phyloP scores from a whole-genome alignment of 2,329 filamentous ascomycete species.

The Fusarium xylarioides region DNA sequence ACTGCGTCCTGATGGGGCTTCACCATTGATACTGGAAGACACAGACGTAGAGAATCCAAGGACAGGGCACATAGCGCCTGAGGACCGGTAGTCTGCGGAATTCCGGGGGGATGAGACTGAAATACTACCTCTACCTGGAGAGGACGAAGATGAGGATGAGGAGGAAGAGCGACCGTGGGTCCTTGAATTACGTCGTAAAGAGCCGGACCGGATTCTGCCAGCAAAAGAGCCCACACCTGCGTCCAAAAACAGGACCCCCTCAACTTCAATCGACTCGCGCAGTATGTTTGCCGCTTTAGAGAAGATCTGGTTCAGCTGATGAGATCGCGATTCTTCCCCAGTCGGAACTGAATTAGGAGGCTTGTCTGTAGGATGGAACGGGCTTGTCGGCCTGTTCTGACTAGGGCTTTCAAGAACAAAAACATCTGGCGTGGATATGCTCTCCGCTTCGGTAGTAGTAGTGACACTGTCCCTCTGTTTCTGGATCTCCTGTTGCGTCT shows the following conservation, averaged over 20 bases:
- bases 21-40: slow-evolving; percentile 47
- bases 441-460: not conserved
- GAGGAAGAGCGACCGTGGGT: not conserved
- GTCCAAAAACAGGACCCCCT: slow-evolving; percentile 49
- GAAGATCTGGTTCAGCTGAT: slow-evolving; percentile 44
- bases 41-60: slow-evolving; percentile 52
- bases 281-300: slow-evolving; percentile 56
- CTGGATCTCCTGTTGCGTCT: slow-evolving; percentile 14
- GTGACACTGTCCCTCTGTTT: not conserved
- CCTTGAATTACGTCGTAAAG: not conserved
- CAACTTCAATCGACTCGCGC: slow-evolving; percentile 53
- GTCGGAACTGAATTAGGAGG: not conserved
- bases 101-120: slow-evolving; percentile 14
- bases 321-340: slow-evolving; percentile 7
- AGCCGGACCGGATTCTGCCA: slow-evolving; percentile 1
- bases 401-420: slow-evolving; percentile 17
- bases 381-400: not conserved
- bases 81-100: slow-evolving; percentile 38
- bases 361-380: not conserved
- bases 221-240: slow-evolving; percentile 43
- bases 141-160: slow-evolving; percentile 17
- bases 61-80: slow-evolving; percentile 40
- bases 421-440: not conserved
- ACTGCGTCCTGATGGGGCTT: slow-evolving; percentile 2
- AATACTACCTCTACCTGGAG: not conserved